These are phyloP conservation scores for Penicillium paxilli DNA, from an alignment of 495 filamentous ascomycete species.

Conservation along the genomic window DNA sequence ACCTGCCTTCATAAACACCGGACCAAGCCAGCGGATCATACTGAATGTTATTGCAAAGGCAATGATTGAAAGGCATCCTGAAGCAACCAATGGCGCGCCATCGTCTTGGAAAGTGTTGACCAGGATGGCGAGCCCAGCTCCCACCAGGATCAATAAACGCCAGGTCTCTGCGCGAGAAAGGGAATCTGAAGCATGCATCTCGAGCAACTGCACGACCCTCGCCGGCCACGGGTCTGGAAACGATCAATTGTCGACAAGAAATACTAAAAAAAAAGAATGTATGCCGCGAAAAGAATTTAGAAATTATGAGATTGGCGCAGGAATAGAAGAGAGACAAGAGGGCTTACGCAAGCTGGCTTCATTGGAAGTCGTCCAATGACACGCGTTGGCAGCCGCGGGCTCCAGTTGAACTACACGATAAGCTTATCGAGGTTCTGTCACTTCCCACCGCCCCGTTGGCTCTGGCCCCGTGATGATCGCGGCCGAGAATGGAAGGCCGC, in stretches of 20 bases:
- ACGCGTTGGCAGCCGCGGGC: no score
- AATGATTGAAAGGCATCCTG: constrained; percentile 80
- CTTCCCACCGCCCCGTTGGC: constrained; percentile 26
- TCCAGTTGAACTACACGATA: constrained; percentile 13
- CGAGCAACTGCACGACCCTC: constrained; percentile 3
- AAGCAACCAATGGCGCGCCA: constrained; percentile 86
- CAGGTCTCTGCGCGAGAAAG: constrained; percentile 70
- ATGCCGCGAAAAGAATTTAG: background rate
- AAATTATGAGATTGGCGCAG: no score
- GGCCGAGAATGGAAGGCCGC: constrained; percentile 19
- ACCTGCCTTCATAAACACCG: constrained; percentile 83
- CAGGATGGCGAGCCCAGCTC: constrained; percentile 71
- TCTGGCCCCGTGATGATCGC: constrained; percentile 26
- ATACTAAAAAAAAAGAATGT: background rate
- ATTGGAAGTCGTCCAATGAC: no score
- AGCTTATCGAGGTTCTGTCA: constrained; percentile 17
- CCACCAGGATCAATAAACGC: constrained; percentile 66
- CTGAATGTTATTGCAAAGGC: constrained; percentile 78
- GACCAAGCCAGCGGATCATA: constrained; percentile 92
- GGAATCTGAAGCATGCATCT: constrained; percentile 40
- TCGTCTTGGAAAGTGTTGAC: constrained; percentile 80
- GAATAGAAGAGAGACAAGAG: constrained; percentile 8
- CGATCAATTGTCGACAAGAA: background rate
- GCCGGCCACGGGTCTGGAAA: background rate
- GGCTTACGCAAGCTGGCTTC: constrained; percentile 35